Evolutionary conservation across 352 stramenopile species (phyloP), one percentile per base, ranked within the genome.

Genomic region (Phytopythium mirpurense): DNA sequence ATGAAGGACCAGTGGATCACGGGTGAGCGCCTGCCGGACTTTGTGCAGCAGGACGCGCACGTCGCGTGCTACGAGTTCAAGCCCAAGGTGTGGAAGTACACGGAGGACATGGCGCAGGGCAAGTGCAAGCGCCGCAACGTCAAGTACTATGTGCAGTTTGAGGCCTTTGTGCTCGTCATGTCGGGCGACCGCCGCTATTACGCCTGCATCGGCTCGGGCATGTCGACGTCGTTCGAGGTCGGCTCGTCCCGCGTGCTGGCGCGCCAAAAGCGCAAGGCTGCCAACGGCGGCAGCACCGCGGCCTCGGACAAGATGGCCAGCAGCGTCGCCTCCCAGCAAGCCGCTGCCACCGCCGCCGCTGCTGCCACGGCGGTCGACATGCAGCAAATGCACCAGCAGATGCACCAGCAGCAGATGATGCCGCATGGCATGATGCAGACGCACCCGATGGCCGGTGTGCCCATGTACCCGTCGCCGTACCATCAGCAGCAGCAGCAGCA

Each of bases 11-110:
- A 88, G 63, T 93, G 83, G 83, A 91, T 93, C 65, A 80, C 69
- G 6, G 83, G 83, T 27, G 83, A 93, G 63, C 77, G 78, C 3
- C 66, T 91, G 8, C 78, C 83, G n/a, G 75, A 91, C 62, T 93
- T 93, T 70, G 78, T 89, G 38, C 79, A 90, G 59, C 83, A 88
- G 51, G 76, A 86, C 21, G 55, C 53, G 40, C 77, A 88, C 65
- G 70, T 84, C 18, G 78, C 83, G 31, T 86, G 77, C 63, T 93
- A 86, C 53, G 81, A 91, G 65, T 93, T 93, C 67, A 93, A 93
- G 68, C 83, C 83, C 21, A 93, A 93, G 64, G 83, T 93, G 2
- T 93, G 83, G 83, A 93, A 93, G 64, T 93, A 93, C 77, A 86
- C 67, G 43, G 83, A 93, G 31, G 83, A 93, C 54, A 91, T 93